A percentile compares a stretch with the other conserved stretches of the same genome.
phyloP scores from a whole-genome alignment of 352 stramenopile genomes.

The Phytopythium sindhum region DNA sequence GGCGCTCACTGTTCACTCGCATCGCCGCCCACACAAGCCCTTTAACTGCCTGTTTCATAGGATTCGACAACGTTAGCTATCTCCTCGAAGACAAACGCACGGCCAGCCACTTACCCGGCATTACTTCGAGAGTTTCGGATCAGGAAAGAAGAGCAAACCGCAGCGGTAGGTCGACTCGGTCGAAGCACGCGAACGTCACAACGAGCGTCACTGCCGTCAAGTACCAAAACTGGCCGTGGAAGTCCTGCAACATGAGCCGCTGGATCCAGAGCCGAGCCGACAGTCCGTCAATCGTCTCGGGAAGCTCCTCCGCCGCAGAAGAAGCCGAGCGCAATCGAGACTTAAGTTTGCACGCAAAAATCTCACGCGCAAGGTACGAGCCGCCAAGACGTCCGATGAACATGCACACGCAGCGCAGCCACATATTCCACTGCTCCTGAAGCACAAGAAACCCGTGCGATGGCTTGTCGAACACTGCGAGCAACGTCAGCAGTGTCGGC shows the following conservation, averaged over 20 bases:
- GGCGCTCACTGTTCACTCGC: neutral
- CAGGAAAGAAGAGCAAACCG: conserved; percentile 67
- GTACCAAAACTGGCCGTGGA: conserved; percentile 86
- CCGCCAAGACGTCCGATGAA: conserved; percentile 72
- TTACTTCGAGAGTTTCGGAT: conserved; percentile 4
- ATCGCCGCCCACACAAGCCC: neutral
- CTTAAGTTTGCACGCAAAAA: conserved; percentile 82
- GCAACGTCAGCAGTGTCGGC: conserved; percentile 69
- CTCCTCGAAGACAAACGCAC: neutral
- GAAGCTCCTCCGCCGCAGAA: neutral
- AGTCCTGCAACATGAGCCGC: conserved; percentile 83
- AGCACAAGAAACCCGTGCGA: conserved; percentile 55
- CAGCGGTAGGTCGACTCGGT: conserved; percentile 61
- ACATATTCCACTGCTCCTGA: conserved; percentile 72
- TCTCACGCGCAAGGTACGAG: conserved; percentile 74
- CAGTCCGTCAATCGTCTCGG: conserved; percentile 50
- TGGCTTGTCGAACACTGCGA: conserved; percentile 75
- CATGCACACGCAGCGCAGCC: conserved; percentile 85
- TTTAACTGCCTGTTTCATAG: neutral
- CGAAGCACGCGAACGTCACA: conserved; percentile 84
- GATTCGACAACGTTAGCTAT: neutral
- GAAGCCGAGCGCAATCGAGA: conserved; percentile 39
- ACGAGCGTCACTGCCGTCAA: conserved; percentile 80
- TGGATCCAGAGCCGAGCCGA: conserved; percentile 79
- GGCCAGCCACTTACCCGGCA: neutral